Base-by-base conservation (phyloP, 805 yeast genomes). In the Yarrowia deformans region DNA sequence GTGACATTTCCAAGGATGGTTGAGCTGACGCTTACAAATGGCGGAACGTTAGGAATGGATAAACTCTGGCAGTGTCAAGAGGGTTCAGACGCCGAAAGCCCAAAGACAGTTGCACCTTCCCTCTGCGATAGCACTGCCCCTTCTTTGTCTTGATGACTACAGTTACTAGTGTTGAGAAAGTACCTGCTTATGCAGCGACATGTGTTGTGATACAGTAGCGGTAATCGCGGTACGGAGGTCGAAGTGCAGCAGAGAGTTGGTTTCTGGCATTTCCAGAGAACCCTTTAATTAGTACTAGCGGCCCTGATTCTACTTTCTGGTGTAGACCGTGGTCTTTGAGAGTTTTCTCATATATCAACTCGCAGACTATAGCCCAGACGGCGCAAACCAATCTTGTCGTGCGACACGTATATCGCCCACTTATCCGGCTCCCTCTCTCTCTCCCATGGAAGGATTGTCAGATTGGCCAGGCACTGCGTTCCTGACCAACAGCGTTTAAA, bases 401-500 rank as follows among this genome's bases (percentile, higher is more conserved):
- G n/a, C 50, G 50, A 46, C 29, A 23, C 50, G 14, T 12, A 9
- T 46, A 43, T 10, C 6, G 50, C 50, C 50, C 50, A 46, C 50
- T 46, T 32, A 3, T 13, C 23, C 6, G 29, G 18, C 48, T 9
- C 29, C 29, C 29, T 23, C 29, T 23, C 29, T n/a, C n/a, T n/a
- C n/a, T n/a, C 29, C 29, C n/a, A 40, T 40, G 19, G 23, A 7
- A 8, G 46, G 50, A 46, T 46, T 13, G 34, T 46, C 50, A 46
- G 50, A 46, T 46, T 46, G 50, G 50, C 50, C 50, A 46, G 50
- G 50, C 13, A 46, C 50, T 29, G 37, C 37, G 56, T 52, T 34
- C 56, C 56, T 52, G 56, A 52, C 55, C 55, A 50, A 40, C 55
- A 34, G 40, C 40, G 55, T 50, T 49, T 50, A 52, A 52, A 34